A percentile compares a stretch with the other conserved stretches of the same genome.
Conservation (phyloP, 768 basidiomycete genomes). For the Xerocomellus chrysenteron region DNA sequence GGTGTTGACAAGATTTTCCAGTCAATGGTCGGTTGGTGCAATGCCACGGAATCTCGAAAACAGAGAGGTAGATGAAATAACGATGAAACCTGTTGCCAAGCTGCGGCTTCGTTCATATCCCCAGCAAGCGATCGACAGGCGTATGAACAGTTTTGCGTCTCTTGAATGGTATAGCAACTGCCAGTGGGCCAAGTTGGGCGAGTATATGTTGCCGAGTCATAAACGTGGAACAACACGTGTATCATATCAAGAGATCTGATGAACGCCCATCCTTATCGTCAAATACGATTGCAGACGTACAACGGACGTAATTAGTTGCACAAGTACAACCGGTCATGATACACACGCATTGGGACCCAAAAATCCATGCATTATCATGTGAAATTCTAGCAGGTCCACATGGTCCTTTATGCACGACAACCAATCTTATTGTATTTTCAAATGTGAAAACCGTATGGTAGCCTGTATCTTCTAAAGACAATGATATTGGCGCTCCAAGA, state of each 20-base stretch:
- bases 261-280: conserved; percentile 25
- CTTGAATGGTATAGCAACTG: conserved; percentile 1
- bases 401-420: not conserved
- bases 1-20: conserved; percentile 16
- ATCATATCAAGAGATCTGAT: conserved; percentile 4
- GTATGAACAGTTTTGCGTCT: conserved; percentile 2
- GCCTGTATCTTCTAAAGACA: not conserved
- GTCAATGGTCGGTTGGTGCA: conserved; percentile 7
- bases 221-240: conserved; percentile 25
- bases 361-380: not conserved
- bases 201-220: not conserved
- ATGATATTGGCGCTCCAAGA: not conserved
- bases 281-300: conserved; percentile 17
- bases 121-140: conserved; percentile 19
- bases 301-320: conserved; percentile 1
- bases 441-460: conserved; percentile 12
- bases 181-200: not conserved
- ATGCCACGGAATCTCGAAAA: conserved; percentile 33
- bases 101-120: conserved; percentile 18
- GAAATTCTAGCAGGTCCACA: not conserved
- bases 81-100: conserved; percentile 27
- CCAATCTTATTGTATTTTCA: conserved; percentile 10
- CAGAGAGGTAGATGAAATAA: conserved; percentile 28
- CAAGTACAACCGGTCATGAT: not conserved
- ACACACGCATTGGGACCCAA: not conserved